Evolutionary conservation across 2,329 filamentous ascomycete genomes (phyloP).

Genomic region (Penicillium fuscoglaucum): DNA sequence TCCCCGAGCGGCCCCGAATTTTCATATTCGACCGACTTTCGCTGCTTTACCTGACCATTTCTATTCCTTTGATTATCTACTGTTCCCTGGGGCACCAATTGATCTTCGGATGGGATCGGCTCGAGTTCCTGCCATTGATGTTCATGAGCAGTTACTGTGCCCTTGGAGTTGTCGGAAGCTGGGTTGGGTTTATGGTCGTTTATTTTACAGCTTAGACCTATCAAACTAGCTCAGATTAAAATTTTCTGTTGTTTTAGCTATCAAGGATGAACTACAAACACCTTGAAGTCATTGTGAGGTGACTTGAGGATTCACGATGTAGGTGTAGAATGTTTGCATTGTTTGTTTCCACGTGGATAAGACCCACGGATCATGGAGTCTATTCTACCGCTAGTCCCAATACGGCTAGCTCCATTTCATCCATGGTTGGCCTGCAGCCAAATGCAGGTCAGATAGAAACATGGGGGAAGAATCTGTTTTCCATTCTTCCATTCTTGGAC

Average conservation of each 20-base stretch:
- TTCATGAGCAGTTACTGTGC: constrained; percentile 94
- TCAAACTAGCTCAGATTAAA: background rate
- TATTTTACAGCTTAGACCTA: constrained; percentile 63
- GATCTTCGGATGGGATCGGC: constrained; percentile 71
- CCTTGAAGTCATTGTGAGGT: background rate
- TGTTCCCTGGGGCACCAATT: constrained; percentile 79
- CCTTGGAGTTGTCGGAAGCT: constrained; percentile 91
- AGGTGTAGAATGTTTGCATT: constrained; percentile 21
- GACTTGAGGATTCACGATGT: background rate
- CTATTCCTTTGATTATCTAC: constrained; percentile 86
- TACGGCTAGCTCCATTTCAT: constrained; percentile 16
- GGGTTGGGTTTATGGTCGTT: constrained; percentile 90
- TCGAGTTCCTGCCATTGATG: constrained; percentile 94
- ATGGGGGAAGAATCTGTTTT: constrained; percentile 1
- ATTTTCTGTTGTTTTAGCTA: background rate
- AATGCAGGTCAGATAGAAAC: constrained; percentile 20
- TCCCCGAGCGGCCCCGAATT: constrained; percentile 73
- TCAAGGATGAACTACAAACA: background rate
- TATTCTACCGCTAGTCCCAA: constrained; percentile 18
- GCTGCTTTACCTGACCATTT: constrained; percentile 82
- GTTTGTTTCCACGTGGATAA: constrained; percentile 27
- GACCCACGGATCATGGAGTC: constrained; percentile 26
- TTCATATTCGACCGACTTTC: constrained; percentile 92
- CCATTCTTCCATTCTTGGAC: background rate
- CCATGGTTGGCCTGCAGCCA: constrained; percentile 22